Conservation (phyloP, 2,329 filamentous ascomycete species). For the Penicillium nordicum region DNA sequence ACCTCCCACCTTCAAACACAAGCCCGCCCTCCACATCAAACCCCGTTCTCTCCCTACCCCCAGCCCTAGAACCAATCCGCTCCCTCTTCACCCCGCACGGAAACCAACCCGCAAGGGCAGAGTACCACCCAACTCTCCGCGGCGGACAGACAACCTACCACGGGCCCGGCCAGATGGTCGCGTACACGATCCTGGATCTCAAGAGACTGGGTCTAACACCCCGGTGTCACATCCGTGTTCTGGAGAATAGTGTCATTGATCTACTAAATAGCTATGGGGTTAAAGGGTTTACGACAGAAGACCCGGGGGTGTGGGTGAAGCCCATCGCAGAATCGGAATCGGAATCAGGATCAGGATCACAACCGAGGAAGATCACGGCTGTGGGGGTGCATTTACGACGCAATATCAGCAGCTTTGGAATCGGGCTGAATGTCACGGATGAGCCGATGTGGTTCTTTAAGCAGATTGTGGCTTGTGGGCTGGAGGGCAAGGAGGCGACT, state of each 20-base stretch:
- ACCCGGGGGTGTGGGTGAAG: constrained; percentile 80
- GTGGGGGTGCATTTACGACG: constrained; percentile 87
- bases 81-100: constrained; percentile 29
- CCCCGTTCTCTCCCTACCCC: constrained; percentile 37
- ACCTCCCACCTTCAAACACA: constrained; percentile 49
- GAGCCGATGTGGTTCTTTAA: constrained; percentile 63
- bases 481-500: constrained; percentile 76
- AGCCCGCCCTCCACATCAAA: constrained; percentile 31
- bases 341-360: neutral
- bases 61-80: constrained; percentile 37
- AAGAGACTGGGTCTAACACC: constrained; percentile 65
- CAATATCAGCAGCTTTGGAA: constrained; percentile 78
- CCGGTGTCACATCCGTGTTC: constrained; percentile 69
- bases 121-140: constrained; percentile 69
- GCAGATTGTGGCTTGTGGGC: constrained; percentile 84
- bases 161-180: constrained; percentile 84
- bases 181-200: constrained; percentile 90
- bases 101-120: constrained; percentile 44
- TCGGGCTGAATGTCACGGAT: constrained; percentile 60
- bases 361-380: constrained; percentile 71
- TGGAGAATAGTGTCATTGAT: constrained; percentile 73
- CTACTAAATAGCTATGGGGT: constrained; percentile 62
- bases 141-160: constrained; percentile 95
- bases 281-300: constrained; percentile 60
- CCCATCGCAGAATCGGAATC: neutral